Percentiles rank a stretch among this genome's conserved stretches.
Conservation (phyloP, 495 filamentous ascomycete genomes). For the Sabuloglossum arenarium region DNA sequence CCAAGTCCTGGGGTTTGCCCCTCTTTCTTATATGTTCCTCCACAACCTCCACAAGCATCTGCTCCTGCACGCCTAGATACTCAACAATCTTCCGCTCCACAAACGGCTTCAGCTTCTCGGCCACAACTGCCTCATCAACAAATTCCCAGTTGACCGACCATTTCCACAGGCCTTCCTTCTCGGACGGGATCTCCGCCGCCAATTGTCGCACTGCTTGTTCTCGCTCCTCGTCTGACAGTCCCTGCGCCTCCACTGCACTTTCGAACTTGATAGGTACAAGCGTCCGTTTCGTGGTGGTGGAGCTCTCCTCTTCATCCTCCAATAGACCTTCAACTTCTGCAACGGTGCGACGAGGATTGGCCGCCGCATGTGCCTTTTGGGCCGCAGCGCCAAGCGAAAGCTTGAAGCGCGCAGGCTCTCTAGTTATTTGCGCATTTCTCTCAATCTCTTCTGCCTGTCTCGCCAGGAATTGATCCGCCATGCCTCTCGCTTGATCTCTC, state of each 20-base stretch:
- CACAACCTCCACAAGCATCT: slow-evolving; percentile 83
- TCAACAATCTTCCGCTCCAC: slow-evolving; percentile 97
- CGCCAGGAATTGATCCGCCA: slow-evolving; percentile 87
- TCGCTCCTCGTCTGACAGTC: slow-evolving; percentile 66
- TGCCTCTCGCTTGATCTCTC: slow-evolving; percentile 56
- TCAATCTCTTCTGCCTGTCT: slow-evolving; percentile 74
- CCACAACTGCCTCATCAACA: slow-evolving; percentile 65
- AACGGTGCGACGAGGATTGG: slow-evolving; percentile 53
- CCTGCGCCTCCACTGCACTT: slow-evolving; percentile 40
- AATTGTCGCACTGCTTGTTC: slow-evolving; percentile 58
- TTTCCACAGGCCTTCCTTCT: slow-evolving; percentile 71
- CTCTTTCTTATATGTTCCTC: slow-evolving; percentile 68
- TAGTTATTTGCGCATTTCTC: slow-evolving; percentile 21
- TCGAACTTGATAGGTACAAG: slow-evolving; percentile 91
- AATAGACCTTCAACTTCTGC: slow-evolving; percentile 87
- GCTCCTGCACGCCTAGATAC: slow-evolving; percentile 88
- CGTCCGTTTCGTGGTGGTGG: slow-evolving; percentile 46
- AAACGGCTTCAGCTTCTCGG: slow-evolving; percentile 78
- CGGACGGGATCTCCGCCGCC: slow-evolving; percentile 73
- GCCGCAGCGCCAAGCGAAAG: slow-evolving; percentile 76
- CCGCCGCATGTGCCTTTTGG: slow-evolving; percentile 49
- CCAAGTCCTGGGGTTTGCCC: slow-evolving; percentile 55
- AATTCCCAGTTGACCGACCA: slow-evolving; percentile 91
- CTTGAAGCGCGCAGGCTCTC: slow-evolving; percentile 76
- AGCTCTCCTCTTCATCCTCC: slow-evolving; percentile 36